These are phyloP conservation scores for Ricinus communis DNA, from an alignment of 345 rosid species.

Conservation along the genomic window DNA sequence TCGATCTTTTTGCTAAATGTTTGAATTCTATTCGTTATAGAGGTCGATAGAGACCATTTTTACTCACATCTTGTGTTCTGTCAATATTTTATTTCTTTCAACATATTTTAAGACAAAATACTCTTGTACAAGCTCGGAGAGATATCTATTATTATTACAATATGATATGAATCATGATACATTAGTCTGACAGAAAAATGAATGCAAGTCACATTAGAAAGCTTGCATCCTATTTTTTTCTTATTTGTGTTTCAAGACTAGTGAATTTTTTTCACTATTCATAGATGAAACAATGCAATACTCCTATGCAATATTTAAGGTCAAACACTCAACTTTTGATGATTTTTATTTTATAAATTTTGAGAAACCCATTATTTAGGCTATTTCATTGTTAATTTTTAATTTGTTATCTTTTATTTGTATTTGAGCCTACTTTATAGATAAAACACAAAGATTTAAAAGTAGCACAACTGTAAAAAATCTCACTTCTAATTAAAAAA, in stretches of 20 bases:
- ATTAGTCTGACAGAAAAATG: no score
- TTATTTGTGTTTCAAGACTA: conserved; percentile 51
- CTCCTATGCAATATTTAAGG: conserved; percentile 82
- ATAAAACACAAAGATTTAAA: conserved; percentile 56
- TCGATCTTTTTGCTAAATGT: no score
- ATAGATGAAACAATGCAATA: conserved; percentile 85
- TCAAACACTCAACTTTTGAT: conserved; percentile 11
- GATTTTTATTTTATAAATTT: neutral
- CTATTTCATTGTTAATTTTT: neutral
- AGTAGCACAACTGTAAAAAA: conserved; percentile 72
- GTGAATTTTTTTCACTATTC: conserved; percentile 68
- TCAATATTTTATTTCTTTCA: conserved; percentile 71
- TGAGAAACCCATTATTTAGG: no score
- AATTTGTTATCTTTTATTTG: neutral
- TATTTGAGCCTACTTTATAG: conserved; percentile 20
- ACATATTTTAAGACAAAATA: conserved; percentile 74
- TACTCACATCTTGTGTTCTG: conserved; percentile 62
- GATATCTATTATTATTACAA: conserved; percentile 84
- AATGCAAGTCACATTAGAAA: neutral
- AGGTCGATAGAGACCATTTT: conserved; percentile 92
- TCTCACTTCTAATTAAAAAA: conserved; percentile 63
- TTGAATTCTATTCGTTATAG: conserved; percentile 39
- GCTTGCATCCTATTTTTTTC: conserved; percentile 3
- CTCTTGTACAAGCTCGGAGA: conserved; percentile 83
- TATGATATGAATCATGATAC: conserved; percentile 43